A percentile compares a stretch with the other conserved stretches of the same genome.
phyloP scores from a whole-genome alignment of 208 protist genomes.

The Leishmania lainsoni region DNA sequence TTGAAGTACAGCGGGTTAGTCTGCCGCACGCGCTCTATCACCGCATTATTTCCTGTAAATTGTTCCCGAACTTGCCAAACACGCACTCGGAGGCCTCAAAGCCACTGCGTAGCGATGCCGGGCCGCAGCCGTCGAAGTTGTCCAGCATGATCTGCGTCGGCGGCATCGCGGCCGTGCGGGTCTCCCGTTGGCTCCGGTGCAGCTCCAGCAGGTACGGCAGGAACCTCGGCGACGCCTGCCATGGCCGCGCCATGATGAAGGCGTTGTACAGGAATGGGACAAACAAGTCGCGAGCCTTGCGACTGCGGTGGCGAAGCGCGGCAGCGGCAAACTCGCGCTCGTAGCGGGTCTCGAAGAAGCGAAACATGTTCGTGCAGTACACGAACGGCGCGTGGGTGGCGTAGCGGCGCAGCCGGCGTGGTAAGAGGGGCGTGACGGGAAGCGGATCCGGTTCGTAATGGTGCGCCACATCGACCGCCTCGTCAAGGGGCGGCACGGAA shows the following conservation, averaged over 20 bases:
- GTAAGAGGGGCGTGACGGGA: too few species aligned
- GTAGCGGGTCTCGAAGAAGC: slow-evolving; percentile 44
- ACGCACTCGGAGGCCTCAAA: slow-evolving; percentile 7
- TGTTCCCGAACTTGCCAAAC: slow-evolving; percentile 32
- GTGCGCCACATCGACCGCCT: too few species aligned
- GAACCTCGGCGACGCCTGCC: slow-evolving; percentile 52
- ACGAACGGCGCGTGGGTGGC: slow-evolving; percentile 68
- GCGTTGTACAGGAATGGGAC: slow-evolving; percentile 69
- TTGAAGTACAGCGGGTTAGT: slow-evolving; percentile 46
- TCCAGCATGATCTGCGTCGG: slow-evolving; percentile 38
- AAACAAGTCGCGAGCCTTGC: slow-evolving; percentile 39
- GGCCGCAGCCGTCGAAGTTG: slow-evolving; percentile 61
- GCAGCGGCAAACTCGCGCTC: slow-evolving; percentile 37
- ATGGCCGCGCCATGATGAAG: slow-evolving; percentile 62
- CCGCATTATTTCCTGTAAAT: slow-evolving; percentile 8
- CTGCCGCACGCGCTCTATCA: slow-evolving; percentile 16
- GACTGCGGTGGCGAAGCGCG: slow-evolving; percentile 30
- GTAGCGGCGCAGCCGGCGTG: slow-evolving; percentile 15
- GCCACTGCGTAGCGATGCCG: slow-evolving; percentile 28
- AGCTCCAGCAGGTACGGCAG: slow-evolving; percentile 31
- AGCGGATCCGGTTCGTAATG: too few species aligned
- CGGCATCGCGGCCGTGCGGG: not conserved
- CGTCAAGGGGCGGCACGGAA: too few species aligned
- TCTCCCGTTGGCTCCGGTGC: not conserved
- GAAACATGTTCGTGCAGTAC: slow-evolving; percentile 67